Percentiles rank a stretch among this genome's conserved stretches.
These are phyloP conservation scores for Coniochaeta pulveracea DNA, from an alignment of 2,329 filamentous ascomycete species.

Conservation along the genomic window DNA sequence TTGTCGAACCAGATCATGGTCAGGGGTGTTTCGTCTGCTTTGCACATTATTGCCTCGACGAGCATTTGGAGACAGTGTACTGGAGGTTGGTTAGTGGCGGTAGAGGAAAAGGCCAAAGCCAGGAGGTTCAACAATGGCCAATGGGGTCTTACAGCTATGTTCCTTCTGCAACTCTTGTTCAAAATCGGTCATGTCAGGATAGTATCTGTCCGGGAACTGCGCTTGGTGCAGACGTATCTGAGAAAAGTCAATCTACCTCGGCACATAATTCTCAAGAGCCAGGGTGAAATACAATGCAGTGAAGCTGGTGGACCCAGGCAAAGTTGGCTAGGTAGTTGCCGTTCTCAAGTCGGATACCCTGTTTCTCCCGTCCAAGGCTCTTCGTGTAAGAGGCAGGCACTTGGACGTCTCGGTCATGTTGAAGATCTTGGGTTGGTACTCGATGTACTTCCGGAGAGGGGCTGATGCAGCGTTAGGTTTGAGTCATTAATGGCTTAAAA, in stretches of 20 bases:
- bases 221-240: constrained; percentile 15
- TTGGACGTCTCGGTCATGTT: constrained; percentile 2
- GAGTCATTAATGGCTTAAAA: not conserved
- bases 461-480: not conserved
- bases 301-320: constrained; percentile 12
- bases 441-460: constrained; percentile 2
- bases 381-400: constrained; percentile 12
- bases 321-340: constrained; percentile 15
- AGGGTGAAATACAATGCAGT: constrained; percentile 11
- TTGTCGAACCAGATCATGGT: constrained; percentile 15
- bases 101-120: not conserved
- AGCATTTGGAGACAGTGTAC: constrained; percentile 14
- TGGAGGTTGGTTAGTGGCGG: constrained; percentile 3
- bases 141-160: constrained; percentile 10
- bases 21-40: constrained; percentile 13
- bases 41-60: constrained; percentile 13
- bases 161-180: constrained; percentile 12
- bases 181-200: constrained; percentile 13
- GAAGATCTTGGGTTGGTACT: constrained; percentile 3
- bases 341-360: constrained; percentile 12
- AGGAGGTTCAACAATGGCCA: not conserved
- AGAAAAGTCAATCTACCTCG: not conserved
- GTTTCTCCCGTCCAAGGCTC: constrained; percentile 10
- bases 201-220: constrained; percentile 13
- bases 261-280: no score